Conservation (phyloP, 139 green algal genomes). For the Cymbomonas tetramitiformis region DNA sequence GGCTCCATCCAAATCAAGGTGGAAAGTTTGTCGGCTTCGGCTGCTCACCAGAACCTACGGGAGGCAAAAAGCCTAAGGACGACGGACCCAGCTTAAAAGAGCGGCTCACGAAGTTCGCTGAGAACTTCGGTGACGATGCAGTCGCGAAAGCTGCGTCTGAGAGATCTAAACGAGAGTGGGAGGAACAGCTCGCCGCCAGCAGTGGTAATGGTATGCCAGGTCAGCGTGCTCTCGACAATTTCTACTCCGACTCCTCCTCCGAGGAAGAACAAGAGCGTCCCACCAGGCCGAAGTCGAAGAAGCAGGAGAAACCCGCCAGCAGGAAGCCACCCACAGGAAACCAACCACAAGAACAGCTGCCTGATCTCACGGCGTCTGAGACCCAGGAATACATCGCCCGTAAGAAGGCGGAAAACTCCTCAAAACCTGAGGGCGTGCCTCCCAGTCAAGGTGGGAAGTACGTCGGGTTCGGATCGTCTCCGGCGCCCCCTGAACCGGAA, state of each 20-base stretch:
- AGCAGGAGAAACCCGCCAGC: not conserved
- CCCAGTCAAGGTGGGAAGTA: slow-evolving; percentile 94
- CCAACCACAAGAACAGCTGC: not conserved
- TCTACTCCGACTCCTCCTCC: not conserved
- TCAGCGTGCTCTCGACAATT: not conserved
- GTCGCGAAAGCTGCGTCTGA: not conserved
- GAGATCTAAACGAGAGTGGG: not conserved
- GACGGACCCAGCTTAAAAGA: not conserved
- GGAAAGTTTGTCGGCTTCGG: slow-evolving; percentile 98
- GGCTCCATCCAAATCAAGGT: slow-evolving; percentile 72
- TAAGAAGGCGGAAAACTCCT: slow-evolving; percentile 71
- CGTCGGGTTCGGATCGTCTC: slow-evolving; percentile 89
- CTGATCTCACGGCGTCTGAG: slow-evolving; percentile 16
- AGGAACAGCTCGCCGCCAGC: not conserved
- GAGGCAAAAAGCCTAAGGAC: not conserved
- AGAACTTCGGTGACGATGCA: not conserved
- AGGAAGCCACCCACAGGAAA: not conserved
- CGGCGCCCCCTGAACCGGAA: too few relatives aligned
- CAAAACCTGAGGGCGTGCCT: slow-evolving; percentile 49
- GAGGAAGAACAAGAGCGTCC: not conserved
- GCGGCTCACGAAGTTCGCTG: not conserved
- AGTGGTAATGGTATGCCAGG: not conserved
- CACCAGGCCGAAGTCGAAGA: not conserved
- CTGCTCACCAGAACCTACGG: slow-evolving; percentile 20
- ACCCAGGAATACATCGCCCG: slow-evolving; percentile 86